Base-by-base conservation (phyloP, 2,329 filamentous ascomycete species). In the Cordyceps sp. region DNA sequence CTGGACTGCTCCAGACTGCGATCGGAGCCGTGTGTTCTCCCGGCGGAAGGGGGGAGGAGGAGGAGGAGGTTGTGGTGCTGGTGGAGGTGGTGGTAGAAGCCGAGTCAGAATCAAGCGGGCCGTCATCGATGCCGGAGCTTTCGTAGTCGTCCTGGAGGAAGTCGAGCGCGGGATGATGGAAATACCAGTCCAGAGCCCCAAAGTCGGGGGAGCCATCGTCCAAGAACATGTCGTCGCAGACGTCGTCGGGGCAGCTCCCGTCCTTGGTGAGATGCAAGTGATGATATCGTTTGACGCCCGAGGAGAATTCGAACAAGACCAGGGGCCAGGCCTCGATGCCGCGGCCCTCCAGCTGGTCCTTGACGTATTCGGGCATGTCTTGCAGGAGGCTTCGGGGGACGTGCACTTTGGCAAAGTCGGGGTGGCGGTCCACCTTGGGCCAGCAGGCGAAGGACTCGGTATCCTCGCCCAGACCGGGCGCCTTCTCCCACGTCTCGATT, bases 121-220 rank as follows among this genome's bases (percentile, higher is more conserved):
- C 43, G 29, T 58, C 54, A 24, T 58, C 54, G 6, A 59, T 57
- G 0, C 53, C 53, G 0, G 56, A 54, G 27, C 54, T 55, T 25
- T 59, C 57, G 13, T 59, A 58, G 28, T 51, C 45, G 20, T 55
- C 41, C 3, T 39, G 29, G 14, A 15, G n/a, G 12, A 15, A 15
- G n/a, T 38, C 28, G 10, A 33, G 33, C 2, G 30, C 29, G 4
- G 33, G 32, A 3, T 32, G 28, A 12, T n/a, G 6, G 13, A 14
- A 26, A 6, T 10, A 16, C n/a, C 15, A 9, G 12, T 15, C 14
- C n/a, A n/a, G n/a, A n/a, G n/a, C n/a, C n/a, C 16, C 25, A 8
- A 15, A 15, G n/a, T 38, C 28, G 10, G 33, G 33, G 2, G 30
- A 31, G 4, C 34, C 33, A 3, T 32, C 30, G 10, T n/a, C 10